Evolutionary conservation across 352 stramenopile species (phyloP), one percentile per base, ranked within the genome.

Genomic region (Pythium rhizo-oryzae): DNA sequence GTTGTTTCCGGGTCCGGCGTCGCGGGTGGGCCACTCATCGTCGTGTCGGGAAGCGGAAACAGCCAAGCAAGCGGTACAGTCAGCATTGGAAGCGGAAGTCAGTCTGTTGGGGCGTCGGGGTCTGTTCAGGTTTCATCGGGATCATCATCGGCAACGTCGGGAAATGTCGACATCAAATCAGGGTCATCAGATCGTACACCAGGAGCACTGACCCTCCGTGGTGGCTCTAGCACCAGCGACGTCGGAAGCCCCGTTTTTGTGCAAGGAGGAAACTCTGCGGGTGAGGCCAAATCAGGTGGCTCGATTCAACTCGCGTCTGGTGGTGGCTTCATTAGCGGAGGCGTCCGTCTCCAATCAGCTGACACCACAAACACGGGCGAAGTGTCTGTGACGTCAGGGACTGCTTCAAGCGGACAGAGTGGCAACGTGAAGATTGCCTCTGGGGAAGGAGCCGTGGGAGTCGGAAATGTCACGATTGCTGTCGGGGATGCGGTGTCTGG

Each of bases 1-100:
- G 69, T 86, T 66, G 51, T 41, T 12, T 76, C 74, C 51, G 76
- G 76, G 1, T 51, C 53, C 43, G 67, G 59, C 47, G 37, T 28
- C 11, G 43, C 59, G 21, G 60, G 67, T 39, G 61, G 67, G 8
- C 46, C 57, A 4, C 23, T 69, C 15, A 15, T 8, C n/a, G 11
- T 73, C 39, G 6, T 33, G 12, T 62, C 53, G 15, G 65, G 58
- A 30, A 62, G 28, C 39, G 61, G 66, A 18, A 47, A 30, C 12
- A 56, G 49, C 33, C 49, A 55, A 13, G 23, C 44, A 15, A 71
- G 71, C 65, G 66, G 71, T 11, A 24, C n/a, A 18, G 16, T 73
- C 12, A 54, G n/a, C 15, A 35, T 77, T 21, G 37, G 60, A 35
- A 69, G 56, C 15, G 52, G 51, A 46, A 56, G 21, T 41, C 51